Evolutionary conservation across 2,329 filamentous ascomycete genomes (phyloP), one percentile per base, ranked within the genome.

Genomic region (Penicillium brevicompactum): DNA sequence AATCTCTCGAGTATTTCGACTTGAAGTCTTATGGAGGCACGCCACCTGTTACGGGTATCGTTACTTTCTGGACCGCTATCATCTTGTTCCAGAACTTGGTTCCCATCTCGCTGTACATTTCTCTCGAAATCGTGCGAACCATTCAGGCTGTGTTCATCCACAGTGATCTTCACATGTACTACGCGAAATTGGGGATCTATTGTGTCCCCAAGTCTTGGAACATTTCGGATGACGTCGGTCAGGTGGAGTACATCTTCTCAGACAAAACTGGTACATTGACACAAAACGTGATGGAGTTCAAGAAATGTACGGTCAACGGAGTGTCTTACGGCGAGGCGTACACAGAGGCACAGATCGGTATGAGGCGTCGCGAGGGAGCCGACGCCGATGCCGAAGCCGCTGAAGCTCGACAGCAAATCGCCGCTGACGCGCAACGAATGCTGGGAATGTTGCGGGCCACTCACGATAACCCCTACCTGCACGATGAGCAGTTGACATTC

Each of bases 171-270:
- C 86, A 88, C 70, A 99, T 99, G 95, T 99, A 97, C 76, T 96
- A 99, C 77, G 94, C 94, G 53, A 87, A 86, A 67, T 86, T 97
- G 62, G 92, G 96, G 68, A 92, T 96, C 69, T 92, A 93, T 2
- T 99, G 95, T 70, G 91, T 96, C 10, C 94, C 95, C 5, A 97
- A 97, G 70, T 92, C 92, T 0, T 99, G 94, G 94, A 99, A 97
- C 71, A 97, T 99, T 48, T 97, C 93, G 1, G 94, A 99, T 70
- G 95, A 99, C 67, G 82, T 99, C 45, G 94, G 94, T 11, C 94
- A 99, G 76, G 96, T 99, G 59, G 94, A 97, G 75, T 99, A 97
- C 78, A 96, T 99, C 63, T 99, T 99, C 75, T 97, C 91, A 0
- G 91, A 96, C 80, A 96, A 96, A 76, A 96, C 91, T 0, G 91